Conservation (phyloP, 2,329 filamentous ascomycete species). For the Atkinsonella hypoxylon region DNA sequence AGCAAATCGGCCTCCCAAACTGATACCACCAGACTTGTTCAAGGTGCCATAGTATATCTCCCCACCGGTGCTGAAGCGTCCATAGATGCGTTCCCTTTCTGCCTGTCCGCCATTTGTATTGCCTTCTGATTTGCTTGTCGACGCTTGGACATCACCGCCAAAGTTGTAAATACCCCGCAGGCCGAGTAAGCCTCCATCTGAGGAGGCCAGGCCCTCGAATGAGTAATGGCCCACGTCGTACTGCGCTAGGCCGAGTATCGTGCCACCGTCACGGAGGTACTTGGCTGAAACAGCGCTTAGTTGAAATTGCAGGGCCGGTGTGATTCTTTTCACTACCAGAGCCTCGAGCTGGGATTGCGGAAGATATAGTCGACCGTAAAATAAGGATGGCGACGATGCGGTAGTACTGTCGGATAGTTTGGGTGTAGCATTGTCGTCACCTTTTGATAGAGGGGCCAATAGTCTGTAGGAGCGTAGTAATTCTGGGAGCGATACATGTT, state of each 20-base stretch:
- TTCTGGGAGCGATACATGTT: slow-evolving; percentile 61
- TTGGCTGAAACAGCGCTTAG: slow-evolving; percentile 67
- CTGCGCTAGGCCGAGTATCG: slow-evolving; percentile 59
- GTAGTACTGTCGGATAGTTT: slow-evolving; percentile 14
- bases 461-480: slow-evolving; percentile 76
- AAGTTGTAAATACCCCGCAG: slow-evolving; percentile 91
- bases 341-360: slow-evolving; percentile 80
- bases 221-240: slow-evolving; percentile 82
- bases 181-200: slow-evolving; percentile 81
- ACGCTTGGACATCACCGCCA: slow-evolving; percentile 46
- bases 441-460: slow-evolving; percentile 46
- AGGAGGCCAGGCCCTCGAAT: slow-evolving; percentile 81
- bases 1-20: slow-evolving; percentile 77
- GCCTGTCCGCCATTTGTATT: slow-evolving; percentile 14
- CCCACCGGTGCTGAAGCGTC: slow-evolving; percentile 78
- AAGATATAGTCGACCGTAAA: slow-evolving; percentile 71
- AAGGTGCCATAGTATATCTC: slow-evolving; percentile 93
- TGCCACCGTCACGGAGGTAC: slow-evolving; percentile 62
- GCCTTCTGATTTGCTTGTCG: slow-evolving; percentile 24
- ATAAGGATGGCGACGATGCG: slow-evolving; percentile 39
- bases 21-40: slow-evolving; percentile 89
- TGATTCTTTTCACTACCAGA: slow-evolving; percentile 67
- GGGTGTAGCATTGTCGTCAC: slow-evolving; percentile 10
- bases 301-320: slow-evolving; percentile 66
- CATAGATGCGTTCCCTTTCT: slow-evolving; percentile 53